A percentile compares a stretch with the other conserved stretches of the same genome.
Evolutionary conservation across 306 rosid species (phyloP).

Genomic region (Trifolium dubium): DNA sequence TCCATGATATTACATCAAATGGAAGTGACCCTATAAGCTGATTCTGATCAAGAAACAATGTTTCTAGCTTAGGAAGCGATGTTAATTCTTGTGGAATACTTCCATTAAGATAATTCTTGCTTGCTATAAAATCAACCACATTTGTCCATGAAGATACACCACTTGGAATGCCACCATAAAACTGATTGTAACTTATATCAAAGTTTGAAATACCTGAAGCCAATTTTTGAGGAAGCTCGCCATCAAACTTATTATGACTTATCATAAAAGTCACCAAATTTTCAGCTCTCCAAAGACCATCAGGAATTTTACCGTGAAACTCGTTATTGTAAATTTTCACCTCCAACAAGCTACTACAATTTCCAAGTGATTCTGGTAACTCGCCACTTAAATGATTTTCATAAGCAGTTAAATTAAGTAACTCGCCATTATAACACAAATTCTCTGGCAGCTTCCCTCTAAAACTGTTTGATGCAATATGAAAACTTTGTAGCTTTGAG

Average conservation of each 20-base stretch:
- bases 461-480: constrained; percentile 49
- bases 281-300: constrained; percentile 63
- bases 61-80: constrained; percentile 41
- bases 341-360: constrained; percentile 44
- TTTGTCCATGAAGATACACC: constrained; percentile 57
- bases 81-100: constrained; percentile 64
- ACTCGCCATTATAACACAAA: constrained; percentile 54
- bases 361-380: constrained; percentile 68
- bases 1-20: constrained; percentile 53
- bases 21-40: constrained; percentile 59
- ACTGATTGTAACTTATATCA: constrained; percentile 58
- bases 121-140: constrained; percentile 54
- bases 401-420: constrained; percentile 46
- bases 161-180: constrained; percentile 63
- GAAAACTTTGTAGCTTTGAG: constrained; percentile 48
- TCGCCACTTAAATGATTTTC: constrained; percentile 62
- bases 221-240: constrained; percentile 62
- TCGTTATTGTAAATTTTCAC: constrained; percentile 47
- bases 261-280: constrained; percentile 45
- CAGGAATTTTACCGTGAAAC: constrained; percentile 64
- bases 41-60: constrained; percentile 58
- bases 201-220: constrained; percentile 48
- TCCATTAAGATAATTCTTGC: constrained; percentile 61
- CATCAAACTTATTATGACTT: constrained; percentile 54
- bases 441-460: constrained; percentile 61